Evolutionary conservation across 1,284 basidiomycete species (phyloP).

Genomic region (Microbotryum violaceum): DNA sequence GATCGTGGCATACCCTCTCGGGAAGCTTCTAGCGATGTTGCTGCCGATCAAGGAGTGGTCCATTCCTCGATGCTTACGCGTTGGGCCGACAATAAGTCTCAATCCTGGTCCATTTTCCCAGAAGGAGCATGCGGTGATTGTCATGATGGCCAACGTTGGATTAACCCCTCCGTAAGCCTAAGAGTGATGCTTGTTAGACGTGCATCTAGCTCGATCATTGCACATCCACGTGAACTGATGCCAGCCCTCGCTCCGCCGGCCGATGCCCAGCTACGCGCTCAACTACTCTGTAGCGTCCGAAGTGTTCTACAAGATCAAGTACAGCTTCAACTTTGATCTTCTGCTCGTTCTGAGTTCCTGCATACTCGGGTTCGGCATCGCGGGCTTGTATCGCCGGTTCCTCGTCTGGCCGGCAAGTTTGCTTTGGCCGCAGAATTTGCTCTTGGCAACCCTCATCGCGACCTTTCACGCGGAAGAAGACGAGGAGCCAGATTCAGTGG

Average conservation of each 20-base stretch:
- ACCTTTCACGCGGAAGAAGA: conserved; percentile 95
- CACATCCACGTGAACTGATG: neutral
- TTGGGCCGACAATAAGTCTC: conserved; percentile 56
- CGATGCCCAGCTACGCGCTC: conserved; percentile 61
- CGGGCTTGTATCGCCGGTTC: conserved; percentile 73
- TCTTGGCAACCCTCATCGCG: conserved; percentile 84
- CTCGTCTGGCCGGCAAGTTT: conserved; percentile 92
- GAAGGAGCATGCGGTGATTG: conserved; percentile 88
- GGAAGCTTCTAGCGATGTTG: conserved; percentile 72
- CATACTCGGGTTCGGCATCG: conserved; percentile 81
- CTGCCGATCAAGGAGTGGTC: conserved; percentile 71
- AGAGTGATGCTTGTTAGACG: no score
- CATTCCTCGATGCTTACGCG: conserved; percentile 55
- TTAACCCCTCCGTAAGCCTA: conserved; percentile 25
- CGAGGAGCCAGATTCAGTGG: conserved; percentile 61
- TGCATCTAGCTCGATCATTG: neutral
- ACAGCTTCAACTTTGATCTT: conserved; percentile 53
- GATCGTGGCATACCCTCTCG: conserved; percentile 76
- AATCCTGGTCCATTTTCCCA: conserved; percentile 98
- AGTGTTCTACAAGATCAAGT: conserved; percentile 56
- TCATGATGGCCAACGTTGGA: conserved; percentile 86
- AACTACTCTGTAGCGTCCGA: conserved; percentile 73
- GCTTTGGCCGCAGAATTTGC: conserved; percentile 95
- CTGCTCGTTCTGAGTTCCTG: conserved; percentile 77
- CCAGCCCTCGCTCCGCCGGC: neutral